A percentile compares a stretch with the other conserved stretches of the same genome.
These are phyloP conservation scores for Zopfia rhizophila DNA, from an alignment of 2,329 filamentous ascomycete genomes.

Conservation along the genomic window DNA sequence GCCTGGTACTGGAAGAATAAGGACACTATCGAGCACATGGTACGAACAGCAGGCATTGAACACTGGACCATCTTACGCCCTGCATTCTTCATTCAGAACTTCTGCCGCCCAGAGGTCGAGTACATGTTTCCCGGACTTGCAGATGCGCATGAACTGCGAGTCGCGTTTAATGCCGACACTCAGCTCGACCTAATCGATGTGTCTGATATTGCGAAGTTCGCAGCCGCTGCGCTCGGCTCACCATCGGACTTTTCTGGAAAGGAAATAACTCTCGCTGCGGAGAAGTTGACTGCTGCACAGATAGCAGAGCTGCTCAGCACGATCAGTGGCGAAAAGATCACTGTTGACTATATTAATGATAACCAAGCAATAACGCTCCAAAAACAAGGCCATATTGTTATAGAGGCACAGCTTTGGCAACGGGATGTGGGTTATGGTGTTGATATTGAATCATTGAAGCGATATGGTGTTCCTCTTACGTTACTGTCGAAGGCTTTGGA, in stretches of 20 bases:
- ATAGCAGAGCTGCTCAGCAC: conserved; percentile 4
- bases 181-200: conserved; percentile 10
- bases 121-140: conserved; percentile 10
- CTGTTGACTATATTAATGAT: conserved; percentile 6
- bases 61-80: conserved; percentile 17
- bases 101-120: conserved; percentile 6
- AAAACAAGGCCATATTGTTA: neutral
- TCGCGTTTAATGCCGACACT: neutral
- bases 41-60: conserved; percentile 6
- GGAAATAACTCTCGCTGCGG: conserved; percentile 3
- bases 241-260: conserved; percentile 8
- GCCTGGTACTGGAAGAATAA: conserved; percentile 17
- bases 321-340: conserved; percentile 9
- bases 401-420: conserved; percentile 8
- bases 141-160: neutral
- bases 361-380: neutral
- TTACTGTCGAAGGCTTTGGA: conserved; percentile 1
- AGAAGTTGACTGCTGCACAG: conserved; percentile 6
- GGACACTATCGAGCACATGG: conserved; percentile 8
- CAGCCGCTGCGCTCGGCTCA: conserved; percentile 3
- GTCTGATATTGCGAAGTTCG: conserved; percentile 12
- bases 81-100: conserved; percentile 17
- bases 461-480: conserved; percentile 8
- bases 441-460: conserved; percentile 1
- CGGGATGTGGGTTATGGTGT: conserved; percentile 16